Percentiles rank a stretch among this genome's conserved stretches.
Conservation (phyloP, 148 eudicot genomes). For the Euryodendron excelsum region DNA sequence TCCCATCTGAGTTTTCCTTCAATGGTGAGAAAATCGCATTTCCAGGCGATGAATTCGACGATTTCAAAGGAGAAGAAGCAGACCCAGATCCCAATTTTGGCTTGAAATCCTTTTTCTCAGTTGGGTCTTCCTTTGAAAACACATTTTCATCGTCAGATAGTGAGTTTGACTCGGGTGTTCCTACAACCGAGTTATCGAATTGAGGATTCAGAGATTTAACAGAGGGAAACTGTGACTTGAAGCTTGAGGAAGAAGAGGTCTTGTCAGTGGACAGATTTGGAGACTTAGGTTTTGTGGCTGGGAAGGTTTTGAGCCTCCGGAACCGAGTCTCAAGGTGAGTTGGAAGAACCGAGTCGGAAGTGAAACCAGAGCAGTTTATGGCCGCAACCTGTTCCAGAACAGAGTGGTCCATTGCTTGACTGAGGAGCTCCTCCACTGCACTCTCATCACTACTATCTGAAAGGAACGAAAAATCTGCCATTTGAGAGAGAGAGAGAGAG, state of each 20-base stretch:
- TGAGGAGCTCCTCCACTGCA: conserved; percentile 65
- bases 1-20: conserved; percentile 20
- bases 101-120: conserved; percentile 5
- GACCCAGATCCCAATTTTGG: conserved; percentile 31
- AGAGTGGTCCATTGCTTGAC: conserved; percentile 67
- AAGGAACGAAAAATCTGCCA: conserved; percentile 56
- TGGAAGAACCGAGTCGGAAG: conserved; percentile 61
- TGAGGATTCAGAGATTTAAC: conserved; percentile 23
- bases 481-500: conserved; percentile 15
- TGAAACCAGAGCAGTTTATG: conserved; percentile 68
- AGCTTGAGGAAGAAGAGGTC: conserved; percentile 8
- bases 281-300: conserved; percentile 14
- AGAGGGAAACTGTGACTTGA: conserved; percentile 24
- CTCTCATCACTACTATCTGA: conserved; percentile 63
- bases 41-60: conserved; percentile 33
- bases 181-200: background rate
- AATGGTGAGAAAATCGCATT: conserved; percentile 29
- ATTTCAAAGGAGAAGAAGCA: conserved; percentile 30
- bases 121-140: background rate
- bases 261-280: background rate
- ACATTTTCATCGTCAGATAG: conserved; percentile 20
- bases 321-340: conserved; percentile 74
- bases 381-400: conserved; percentile 79
- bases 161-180: background rate
- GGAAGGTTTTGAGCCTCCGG: conserved; percentile 73